Evolutionary conservation across 495 filamentous ascomycete species (phyloP).

Genomic region (Penicillium chermesinum): DNA sequence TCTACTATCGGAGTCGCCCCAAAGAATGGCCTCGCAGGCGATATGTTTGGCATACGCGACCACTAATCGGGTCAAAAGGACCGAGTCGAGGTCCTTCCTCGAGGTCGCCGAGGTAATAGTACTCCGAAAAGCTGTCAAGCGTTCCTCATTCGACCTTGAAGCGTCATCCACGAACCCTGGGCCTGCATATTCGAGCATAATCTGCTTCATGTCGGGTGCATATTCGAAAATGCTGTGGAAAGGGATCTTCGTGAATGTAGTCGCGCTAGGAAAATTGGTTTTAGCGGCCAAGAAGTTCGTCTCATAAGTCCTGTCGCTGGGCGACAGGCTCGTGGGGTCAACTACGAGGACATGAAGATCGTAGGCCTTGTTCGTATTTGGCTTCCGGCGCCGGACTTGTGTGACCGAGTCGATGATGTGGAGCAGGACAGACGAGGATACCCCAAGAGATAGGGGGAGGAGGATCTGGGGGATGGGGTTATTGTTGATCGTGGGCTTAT

Average conservation of each 20-base stretch:
- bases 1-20: conserved; percentile 81
- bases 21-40: conserved; percentile 64
- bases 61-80: conserved; percentile 66
- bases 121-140: conserved; percentile 49
- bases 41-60: conserved; percentile 54
- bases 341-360: conserved; percentile 63
- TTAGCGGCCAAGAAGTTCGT: conserved; percentile 56
- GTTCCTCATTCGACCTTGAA: conserved; percentile 32
- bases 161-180: conserved; percentile 23
- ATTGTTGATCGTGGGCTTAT: conserved; percentile 32
- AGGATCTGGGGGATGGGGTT: conserved; percentile 51
- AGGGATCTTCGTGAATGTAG: conserved; percentile 49
- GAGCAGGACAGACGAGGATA: conserved; percentile 73
- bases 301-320: conserved; percentile 19
- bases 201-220: conserved; percentile 27
- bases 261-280: too few relatives aligned
- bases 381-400: conserved; percentile 50
- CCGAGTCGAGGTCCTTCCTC: conserved; percentile 61
- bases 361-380: conserved; percentile 47
- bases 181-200: conserved; percentile 25
- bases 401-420: conserved; percentile 69
- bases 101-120: conserved; percentile 68
- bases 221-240: conserved; percentile 54
- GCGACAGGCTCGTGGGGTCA: conserved; percentile 44
- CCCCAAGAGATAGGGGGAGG: conserved; percentile 75